A percentile compares a stretch with the other conserved stretches of the same genome.
Evolutionary conservation across 129 eudicot species (phyloP).

Genomic region (Artemisia annua): DNA sequence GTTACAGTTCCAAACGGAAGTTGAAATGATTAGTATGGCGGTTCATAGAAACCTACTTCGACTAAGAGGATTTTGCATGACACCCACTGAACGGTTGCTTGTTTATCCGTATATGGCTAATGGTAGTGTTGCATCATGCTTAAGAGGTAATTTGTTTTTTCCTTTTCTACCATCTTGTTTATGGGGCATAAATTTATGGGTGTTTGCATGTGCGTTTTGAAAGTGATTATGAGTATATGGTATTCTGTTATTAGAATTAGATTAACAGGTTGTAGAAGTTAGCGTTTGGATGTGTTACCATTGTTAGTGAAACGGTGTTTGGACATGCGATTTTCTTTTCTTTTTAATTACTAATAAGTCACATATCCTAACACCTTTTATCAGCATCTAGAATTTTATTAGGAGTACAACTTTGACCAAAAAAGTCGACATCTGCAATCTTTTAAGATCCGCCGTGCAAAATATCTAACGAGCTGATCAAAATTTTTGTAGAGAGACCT

Average conservation of each 20-base stretch:
- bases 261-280: background rate
- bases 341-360: background rate
- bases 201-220: background rate
- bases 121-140: conserved; percentile 92
- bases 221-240: background rate
- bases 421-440: background rate
- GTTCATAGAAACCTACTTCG: conserved; percentile 89
- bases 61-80: conserved; percentile 91
- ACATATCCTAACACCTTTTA: too few species aligned
- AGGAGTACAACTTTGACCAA: background rate
- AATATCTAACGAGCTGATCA: conserved; percentile 1
- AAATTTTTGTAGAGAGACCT: conserved; percentile 52
- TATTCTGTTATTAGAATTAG: background rate
- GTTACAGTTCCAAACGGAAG: conserved; percentile 85
- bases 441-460: background rate
- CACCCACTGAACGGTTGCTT: conserved; percentile 85
- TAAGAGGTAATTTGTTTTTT: conserved; percentile 55
- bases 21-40: conserved; percentile 93
- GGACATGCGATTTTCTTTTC: background rate
- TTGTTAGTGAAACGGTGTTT: too few species aligned
- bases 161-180: too few species aligned
- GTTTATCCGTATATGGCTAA: conserved; percentile 91
- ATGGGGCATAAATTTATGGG: background rate
- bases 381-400: background rate
- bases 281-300: too few species aligned